These are phyloP conservation scores for Amylocarpus encephaloides DNA, from an alignment of 2,329 filamentous ascomycete genomes.

Conservation along the genomic window DNA sequence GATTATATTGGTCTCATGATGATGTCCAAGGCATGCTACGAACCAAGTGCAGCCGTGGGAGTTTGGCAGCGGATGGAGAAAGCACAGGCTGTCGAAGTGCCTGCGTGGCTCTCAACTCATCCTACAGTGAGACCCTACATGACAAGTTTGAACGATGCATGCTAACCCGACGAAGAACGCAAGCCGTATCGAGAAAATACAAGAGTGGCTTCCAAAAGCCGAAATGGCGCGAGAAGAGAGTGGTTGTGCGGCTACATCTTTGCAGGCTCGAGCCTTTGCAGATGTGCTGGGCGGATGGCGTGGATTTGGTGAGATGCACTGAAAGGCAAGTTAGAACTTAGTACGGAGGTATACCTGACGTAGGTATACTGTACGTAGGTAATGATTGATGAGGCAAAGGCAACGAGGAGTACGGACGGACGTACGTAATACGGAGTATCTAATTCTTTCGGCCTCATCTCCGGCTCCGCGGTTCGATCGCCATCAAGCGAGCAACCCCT, in stretches of 20 bases:
- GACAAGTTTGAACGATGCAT: background rate
- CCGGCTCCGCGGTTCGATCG: no score
- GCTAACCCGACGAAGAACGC: conserved; percentile 41
- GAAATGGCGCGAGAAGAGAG: conserved; percentile 47
- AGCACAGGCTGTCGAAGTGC: conserved; percentile 44
- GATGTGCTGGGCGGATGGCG: background rate
- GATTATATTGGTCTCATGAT: conserved; percentile 78
- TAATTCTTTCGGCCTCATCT: no score
- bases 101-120: conserved; percentile 71
- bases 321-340: background rate
- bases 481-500: no score
- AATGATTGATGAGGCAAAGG: background rate
- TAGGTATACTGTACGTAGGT: no score
- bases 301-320: conserved; percentile 1
- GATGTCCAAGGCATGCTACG: conserved; percentile 75
- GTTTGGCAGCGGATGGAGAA: conserved; percentile 64
- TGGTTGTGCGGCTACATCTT: conserved; percentile 37
- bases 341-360: no score
- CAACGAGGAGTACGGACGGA: no score
- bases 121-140: conserved; percentile 50
- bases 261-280: background rate
- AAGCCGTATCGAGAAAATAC: conserved; percentile 58
- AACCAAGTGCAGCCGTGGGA: conserved; percentile 58
- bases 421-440: background rate
- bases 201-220: conserved; percentile 54